Base-by-base conservation (phyloP, 2,329 filamentous ascomycete species). In the Aspergillus piperis region DNA sequence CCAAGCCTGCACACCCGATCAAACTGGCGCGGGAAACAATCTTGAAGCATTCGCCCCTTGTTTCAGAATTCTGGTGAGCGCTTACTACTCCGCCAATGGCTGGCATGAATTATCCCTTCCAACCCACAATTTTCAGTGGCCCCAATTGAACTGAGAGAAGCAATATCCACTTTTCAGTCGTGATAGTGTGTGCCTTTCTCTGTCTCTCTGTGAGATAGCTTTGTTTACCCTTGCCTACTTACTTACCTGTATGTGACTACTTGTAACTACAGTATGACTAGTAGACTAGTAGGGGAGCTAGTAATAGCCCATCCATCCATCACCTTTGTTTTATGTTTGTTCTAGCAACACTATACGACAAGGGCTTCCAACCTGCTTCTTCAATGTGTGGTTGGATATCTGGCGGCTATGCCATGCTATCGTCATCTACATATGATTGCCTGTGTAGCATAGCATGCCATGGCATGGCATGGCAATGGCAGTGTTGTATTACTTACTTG, bases 21-120 rank as follows among this genome's bases (percentile, higher is more conserved):
- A 74, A 75, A 73, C 72, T 73, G 70, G 69, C 71, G 69, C 71
- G 66, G 69, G 67, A 64, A 59, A 71, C 65, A 67, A 66, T 63
- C 59, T 58, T 74, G 70, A 75, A 73, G 71, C 71, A 74, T 68
- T 69, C 65, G 67, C 71, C 64, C 66, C 63, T 67, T 64, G 72
- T 75, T 75, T 75, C 72, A 73, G 65, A 65, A 25, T 62, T 50
- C 36, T 38, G 59, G 66, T 70, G 67, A 70, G 72, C 72, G 72
- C 71, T 71, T 73, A 73, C 66, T 8, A 53, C 63, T 63, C 61
- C 65, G 59, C 66, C 67, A 73, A 67, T 68, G 54, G 65, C 59
- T 55, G 41, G 32, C 38, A 41, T 42, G 48, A 30, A 15, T 13
- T 23, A 42, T 51, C 32, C 55, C 48, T 30, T 42, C 47, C 48